phyloP scores from a whole-genome alignment of 768 basidiomycete genomes.

The Lyophyllum atratum region DNA sequence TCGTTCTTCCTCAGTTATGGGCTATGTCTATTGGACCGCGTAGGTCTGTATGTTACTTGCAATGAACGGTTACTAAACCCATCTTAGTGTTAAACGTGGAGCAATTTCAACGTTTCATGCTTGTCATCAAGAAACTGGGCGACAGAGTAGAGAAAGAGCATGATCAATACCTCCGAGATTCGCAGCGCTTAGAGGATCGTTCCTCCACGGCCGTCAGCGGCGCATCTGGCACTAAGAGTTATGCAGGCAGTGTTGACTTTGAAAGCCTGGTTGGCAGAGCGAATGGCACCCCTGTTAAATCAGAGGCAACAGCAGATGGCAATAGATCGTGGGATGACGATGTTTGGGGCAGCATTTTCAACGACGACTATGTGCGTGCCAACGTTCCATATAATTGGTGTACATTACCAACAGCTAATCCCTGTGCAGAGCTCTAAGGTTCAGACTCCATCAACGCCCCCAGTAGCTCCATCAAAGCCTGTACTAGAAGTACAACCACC shows the following conservation, averaged over 20 bases:
- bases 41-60: constrained; percentile 37
- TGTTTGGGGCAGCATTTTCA: constrained; percentile 82
- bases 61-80: constrained; percentile 2
- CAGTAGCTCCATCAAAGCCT: constrained; percentile 7
- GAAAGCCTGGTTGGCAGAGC: constrained; percentile 78
- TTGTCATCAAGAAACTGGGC: constrained; percentile 71
- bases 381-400: background rate
- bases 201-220: constrained; percentile 53
- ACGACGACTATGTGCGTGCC: constrained; percentile 33
- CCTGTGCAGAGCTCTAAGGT: constrained; percentile 14
- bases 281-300: constrained; percentile 44
- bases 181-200: constrained; percentile 85
- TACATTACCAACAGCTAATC: background rate
- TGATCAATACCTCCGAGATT: constrained; percentile 87
- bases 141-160: constrained; percentile 94
- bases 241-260: constrained; percentile 73
- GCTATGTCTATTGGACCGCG: constrained; percentile 95
- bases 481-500: constrained; percentile 33
- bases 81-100: constrained; percentile 68
- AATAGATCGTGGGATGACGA: constrained; percentile 75
- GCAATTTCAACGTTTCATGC: constrained; percentile 95
- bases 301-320: constrained; percentile 40
- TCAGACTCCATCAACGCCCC: constrained; percentile 28
- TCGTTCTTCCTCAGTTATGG: constrained; percentile 93
- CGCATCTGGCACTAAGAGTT: constrained; percentile 28